These are phyloP conservation scores for Heliamphora pulchella DNA, from an alignment of 179 eudicot species.

Conservation along the genomic window DNA sequence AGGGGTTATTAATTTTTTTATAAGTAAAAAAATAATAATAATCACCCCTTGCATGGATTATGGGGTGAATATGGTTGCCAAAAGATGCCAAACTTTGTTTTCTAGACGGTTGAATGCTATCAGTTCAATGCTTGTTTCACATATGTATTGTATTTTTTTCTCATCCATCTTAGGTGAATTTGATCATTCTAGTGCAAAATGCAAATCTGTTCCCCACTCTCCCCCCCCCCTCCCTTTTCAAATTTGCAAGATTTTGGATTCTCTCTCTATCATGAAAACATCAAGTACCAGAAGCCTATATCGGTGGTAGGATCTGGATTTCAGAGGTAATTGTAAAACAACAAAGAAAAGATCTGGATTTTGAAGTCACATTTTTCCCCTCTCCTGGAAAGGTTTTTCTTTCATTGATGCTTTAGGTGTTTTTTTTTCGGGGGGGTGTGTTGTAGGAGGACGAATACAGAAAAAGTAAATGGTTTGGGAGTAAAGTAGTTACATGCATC, in stretches of 20 bases:
- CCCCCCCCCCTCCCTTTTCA: background rate
- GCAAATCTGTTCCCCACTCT: too few relatives aligned
- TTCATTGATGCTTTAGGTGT: too few relatives aligned
- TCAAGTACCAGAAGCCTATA: background rate
- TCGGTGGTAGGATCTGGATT: background rate
- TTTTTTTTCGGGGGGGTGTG: too few relatives aligned
- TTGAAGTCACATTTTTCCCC: background rate
- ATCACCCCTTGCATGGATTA: too few relatives aligned
- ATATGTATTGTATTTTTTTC: too few relatives aligned
- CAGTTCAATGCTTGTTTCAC: slow-evolving; percentile 8
- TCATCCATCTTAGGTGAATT: too few relatives aligned
- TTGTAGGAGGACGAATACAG: fast-evolving
- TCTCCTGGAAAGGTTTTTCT: background rate
- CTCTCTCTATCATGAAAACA: background rate
- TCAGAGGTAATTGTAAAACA: background rate
- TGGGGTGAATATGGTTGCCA: background rate
- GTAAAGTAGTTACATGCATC: too few relatives aligned
- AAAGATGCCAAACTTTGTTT: background rate
- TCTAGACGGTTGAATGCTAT: background rate
- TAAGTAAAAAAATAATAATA: too few relatives aligned
- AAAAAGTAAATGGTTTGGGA: too few relatives aligned
- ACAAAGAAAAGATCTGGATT: background rate
- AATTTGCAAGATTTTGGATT: background rate
- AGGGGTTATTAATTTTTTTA: too few relatives aligned
- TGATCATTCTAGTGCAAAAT: too few relatives aligned